phyloP scores from a whole-genome alignment of 2,329 filamentous ascomycete genomes.

The Colletotrichum sp. region DNA sequence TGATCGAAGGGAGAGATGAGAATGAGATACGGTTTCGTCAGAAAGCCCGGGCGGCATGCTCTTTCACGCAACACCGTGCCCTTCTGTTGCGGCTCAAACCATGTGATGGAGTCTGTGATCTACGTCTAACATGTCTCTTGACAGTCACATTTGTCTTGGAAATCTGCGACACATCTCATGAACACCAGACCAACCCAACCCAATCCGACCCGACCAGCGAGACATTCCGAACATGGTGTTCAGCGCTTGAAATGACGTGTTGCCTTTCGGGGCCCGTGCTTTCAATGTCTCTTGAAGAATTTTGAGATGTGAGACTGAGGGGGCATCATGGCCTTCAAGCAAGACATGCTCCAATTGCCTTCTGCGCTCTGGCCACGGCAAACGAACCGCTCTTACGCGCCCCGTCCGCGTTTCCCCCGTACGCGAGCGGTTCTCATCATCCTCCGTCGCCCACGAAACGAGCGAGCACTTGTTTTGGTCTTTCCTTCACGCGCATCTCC shows the following conservation, averaged over 20 bases:
- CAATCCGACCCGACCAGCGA: neutral
- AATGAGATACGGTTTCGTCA: neutral
- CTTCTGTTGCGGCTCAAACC: neutral
- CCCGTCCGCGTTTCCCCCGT: neutral
- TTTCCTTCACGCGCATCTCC: neutral
- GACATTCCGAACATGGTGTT: neutral
- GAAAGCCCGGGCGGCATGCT: neutral
- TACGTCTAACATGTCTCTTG: neutral
- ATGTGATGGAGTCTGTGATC: neutral
- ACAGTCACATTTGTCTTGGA: neutral
- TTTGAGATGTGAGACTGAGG: neutral
- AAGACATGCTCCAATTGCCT: neutral
- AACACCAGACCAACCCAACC: neutral
- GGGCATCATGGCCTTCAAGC: neutral
- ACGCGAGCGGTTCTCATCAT: neutral
- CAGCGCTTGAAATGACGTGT: neutral
- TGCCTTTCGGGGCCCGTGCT: neutral
- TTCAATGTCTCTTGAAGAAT: neutral
- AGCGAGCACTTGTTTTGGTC: neutral
- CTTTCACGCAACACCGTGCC: neutral
- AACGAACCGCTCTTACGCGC: neutral
- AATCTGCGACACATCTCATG: neutral
- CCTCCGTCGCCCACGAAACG: neutral
- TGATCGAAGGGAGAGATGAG: neutral
- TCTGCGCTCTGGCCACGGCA: neutral